Percentiles rank a stretch among this genome's conserved stretches.
phyloP scores from a whole-genome alignment of 2,329 filamentous ascomycete genomes.

The Bipolaris sorokiniana region DNA sequence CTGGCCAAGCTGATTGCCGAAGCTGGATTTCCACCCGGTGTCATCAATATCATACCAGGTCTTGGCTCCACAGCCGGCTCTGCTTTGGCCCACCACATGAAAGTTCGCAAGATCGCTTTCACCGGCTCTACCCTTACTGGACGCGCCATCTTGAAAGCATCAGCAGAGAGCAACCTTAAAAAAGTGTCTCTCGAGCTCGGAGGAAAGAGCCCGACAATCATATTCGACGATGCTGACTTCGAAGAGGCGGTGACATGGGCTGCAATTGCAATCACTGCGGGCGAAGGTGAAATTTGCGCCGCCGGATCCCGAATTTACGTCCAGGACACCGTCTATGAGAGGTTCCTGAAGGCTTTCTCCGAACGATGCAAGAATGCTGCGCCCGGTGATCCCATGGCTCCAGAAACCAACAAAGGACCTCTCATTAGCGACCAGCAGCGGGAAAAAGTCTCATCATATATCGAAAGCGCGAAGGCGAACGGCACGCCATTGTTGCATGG shows the following conservation, averaged over 20 bases:
- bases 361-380: background rate
- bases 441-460: background rate
- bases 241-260: background rate
- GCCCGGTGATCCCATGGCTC: background rate
- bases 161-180: slow-evolving; percentile 45
- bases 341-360: background rate
- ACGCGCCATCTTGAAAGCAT: slow-evolving; percentile 49
- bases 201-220: slow-evolving; percentile 55
- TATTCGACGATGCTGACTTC: slow-evolving; percentile 58
- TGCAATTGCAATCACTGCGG: background rate
- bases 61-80: background rate
- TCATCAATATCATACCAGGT: background rate
- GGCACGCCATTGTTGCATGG: background rate
- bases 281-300: background rate
- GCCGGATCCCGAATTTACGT: background rate
- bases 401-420: background rate
- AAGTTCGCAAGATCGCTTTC: slow-evolving; percentile 52
- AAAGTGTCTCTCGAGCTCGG: slow-evolving; percentile 57
- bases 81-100: slow-evolving; percentile 29
- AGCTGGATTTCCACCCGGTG: background rate
- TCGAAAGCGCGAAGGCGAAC: background rate
- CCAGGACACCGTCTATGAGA: background rate
- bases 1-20: background rate
- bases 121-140: slow-evolving; percentile 50
- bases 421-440: background rate